A percentile compares a stretch with the other conserved stretches of the same genome.
Conservation (phyloP, 2,329 filamentous ascomycete species). For the Xylariomycetidae sp. region DNA sequence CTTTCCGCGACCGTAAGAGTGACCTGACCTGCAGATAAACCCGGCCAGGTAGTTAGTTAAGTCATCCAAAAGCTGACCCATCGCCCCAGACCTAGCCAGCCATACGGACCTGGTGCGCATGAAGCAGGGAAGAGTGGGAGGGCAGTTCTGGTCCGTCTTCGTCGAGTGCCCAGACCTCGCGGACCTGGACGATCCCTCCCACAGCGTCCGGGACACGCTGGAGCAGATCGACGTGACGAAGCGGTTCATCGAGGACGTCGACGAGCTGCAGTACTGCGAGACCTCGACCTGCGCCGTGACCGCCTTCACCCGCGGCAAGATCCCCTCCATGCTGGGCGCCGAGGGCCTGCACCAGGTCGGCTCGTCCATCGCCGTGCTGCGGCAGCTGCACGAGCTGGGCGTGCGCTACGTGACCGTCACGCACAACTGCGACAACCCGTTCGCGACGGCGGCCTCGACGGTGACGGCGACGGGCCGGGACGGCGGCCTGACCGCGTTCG, state of each 20-base stretch:
- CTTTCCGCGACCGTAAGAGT: conserved; percentile 6
- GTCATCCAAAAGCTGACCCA: not conserved
- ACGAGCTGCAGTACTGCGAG: conserved; percentile 7
- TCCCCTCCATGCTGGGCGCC: conserved; percentile 55
- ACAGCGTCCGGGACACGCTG: conserved; percentile 53
- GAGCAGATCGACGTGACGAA: conserved; percentile 59
- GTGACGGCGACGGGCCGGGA: conserved; percentile 15
- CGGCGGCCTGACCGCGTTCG: conserved; percentile 49
- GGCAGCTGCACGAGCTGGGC: conserved; percentile 56
- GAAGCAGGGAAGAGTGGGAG: conserved; percentile 51
- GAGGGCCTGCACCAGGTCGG: conserved; percentile 62
- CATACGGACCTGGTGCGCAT: conserved; percentile 65
- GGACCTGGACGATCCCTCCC: conserved; percentile 50
- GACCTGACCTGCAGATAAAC: not conserved
- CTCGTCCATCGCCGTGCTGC: conserved; percentile 53
- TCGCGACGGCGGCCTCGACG: conserved; percentile 33
- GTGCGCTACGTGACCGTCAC: conserved; percentile 65
- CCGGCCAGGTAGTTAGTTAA: not conserved
- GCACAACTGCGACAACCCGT: conserved; percentile 64
- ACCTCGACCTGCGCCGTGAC: conserved; percentile 8
- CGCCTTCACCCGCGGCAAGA: conserved; percentile 33
- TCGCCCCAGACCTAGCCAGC: conserved; percentile 32
- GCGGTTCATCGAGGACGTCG: conserved; percentile 45
- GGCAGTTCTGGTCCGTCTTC: conserved; percentile 67
- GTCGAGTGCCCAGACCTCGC: conserved; percentile 54